phyloP scores from a whole-genome alignment of 345 rosid species.

The Combretum micranthum region DNA sequence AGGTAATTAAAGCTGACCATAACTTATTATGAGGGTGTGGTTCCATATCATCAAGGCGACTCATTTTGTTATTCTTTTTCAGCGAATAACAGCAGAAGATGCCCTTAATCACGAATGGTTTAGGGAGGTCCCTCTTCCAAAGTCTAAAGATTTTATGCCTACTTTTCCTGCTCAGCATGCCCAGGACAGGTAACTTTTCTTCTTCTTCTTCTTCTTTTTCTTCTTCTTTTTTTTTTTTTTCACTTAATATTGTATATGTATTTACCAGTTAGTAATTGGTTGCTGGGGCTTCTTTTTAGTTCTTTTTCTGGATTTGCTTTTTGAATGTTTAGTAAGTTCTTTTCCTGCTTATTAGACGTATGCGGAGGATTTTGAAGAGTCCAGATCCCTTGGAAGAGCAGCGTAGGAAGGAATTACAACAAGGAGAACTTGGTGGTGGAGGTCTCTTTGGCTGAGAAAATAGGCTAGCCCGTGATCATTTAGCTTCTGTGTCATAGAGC shows the following conservation, averaged over 20 bases:
- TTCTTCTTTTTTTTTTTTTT: no score
- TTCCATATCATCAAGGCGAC: not conserved
- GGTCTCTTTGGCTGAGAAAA: conserved; percentile 75
- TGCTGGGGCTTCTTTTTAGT: not conserved
- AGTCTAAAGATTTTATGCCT: conserved; percentile 98
- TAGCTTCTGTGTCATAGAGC: conserved; percentile 19
- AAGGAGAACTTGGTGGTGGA: conserved; percentile 69
- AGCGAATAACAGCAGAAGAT: conserved; percentile 89
- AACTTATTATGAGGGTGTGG: no score
- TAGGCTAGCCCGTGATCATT: conserved; percentile 12
- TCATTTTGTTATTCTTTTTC: conserved; percentile 16
- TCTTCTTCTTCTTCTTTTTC: not conserved
- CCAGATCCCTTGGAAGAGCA: conserved; percentile 99
- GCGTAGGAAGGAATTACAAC: conserved; percentile 76
- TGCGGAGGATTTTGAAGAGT: conserved; percentile 80
- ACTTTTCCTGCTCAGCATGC: conserved; percentile 99
- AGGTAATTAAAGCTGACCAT: conserved; percentile 39
- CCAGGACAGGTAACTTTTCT: conserved; percentile 70
- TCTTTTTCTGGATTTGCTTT: not conserved
- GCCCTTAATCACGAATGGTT: conserved; percentile 99
- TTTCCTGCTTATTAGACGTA: conserved; percentile 45
- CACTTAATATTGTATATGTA: not conserved
- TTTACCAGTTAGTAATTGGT: no score
- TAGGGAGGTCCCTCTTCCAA: conserved; percentile 94
- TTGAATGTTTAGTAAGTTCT: conserved; percentile 7